A percentile compares a stretch with the other conserved stretches of the same genome.
Conservation (phyloP, 1,139 yeast species). For the Saccharomyces hybrid region DNA sequence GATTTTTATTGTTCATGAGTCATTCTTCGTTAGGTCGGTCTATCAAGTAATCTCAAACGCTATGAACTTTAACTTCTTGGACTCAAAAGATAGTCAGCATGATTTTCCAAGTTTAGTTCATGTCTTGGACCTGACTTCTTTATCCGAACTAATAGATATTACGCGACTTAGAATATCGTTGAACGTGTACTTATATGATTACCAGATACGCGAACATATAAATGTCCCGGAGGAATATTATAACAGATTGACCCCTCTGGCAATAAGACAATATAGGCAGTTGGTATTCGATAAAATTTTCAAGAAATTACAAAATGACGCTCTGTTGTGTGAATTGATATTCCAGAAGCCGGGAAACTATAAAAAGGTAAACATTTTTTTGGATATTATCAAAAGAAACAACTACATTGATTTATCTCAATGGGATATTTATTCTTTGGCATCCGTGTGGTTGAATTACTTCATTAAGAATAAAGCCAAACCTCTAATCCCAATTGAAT, state of each 20-base stretch:
- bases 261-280: slow-evolving; percentile 33
- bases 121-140: slow-evolving; percentile 44
- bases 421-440: slow-evolving; percentile 57
- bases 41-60: slow-evolving; percentile 65
- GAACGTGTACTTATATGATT: slow-evolving; percentile 57
- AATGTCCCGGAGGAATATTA: slow-evolving; percentile 31
- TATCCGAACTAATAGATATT: slow-evolving; percentile 63
- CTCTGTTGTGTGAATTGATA: slow-evolving; percentile 40
- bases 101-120: slow-evolving; percentile 15
- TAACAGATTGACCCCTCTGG: slow-evolving; percentile 24
- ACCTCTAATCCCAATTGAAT: slow-evolving; percentile 40
- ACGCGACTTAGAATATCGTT: slow-evolving; percentile 71
- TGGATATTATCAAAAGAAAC: slow-evolving; percentile 48
- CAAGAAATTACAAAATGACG: slow-evolving; percentile 41
- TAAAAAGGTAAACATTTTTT: slow-evolving; percentile 42
- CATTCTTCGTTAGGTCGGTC: slow-evolving; percentile 80
- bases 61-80: slow-evolving; percentile 40
- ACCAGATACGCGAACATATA: slow-evolving; percentile 32
- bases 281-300: slow-evolving; percentile 39
- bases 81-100: slow-evolving; percentile 9
- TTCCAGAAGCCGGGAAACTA: slow-evolving; percentile 56
- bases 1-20: slow-evolving; percentile 80
- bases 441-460: slow-evolving; percentile 43
- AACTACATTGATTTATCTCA: slow-evolving; percentile 48
- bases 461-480: slow-evolving; percentile 40